A percentile compares a stretch with the other conserved stretches of the same genome.
phyloP scores from a whole-genome alignment of 805 yeast species.

The Zygosaccharomyces kombuchaensis region DNA sequence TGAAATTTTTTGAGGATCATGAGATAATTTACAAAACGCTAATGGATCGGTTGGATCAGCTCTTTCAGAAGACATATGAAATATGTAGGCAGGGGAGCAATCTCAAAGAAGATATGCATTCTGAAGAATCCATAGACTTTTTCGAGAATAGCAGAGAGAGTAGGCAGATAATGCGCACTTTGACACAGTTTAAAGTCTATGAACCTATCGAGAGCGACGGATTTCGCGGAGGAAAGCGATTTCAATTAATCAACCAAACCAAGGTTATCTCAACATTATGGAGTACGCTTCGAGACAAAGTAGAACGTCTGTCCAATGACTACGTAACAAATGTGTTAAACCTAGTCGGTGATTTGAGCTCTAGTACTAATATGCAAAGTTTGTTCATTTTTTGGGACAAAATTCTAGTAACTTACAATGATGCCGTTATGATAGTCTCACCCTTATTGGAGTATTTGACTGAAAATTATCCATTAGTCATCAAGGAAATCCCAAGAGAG shows the following conservation, averaged over 20 bases:
- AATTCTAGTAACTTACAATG: neutral
- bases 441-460: constrained; percentile 14
- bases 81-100: neutral
- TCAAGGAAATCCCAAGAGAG: constrained; percentile 7
- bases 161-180: constrained; percentile 1
- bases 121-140: neutral
- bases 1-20: neutral
- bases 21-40: neutral
- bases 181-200: constrained; percentile 10
- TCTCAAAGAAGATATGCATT: neutral
- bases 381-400: neutral
- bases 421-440: neutral
- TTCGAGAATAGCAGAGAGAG: neutral
- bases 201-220: neutral
- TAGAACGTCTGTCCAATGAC: neutral
- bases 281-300: constrained; percentile 7
- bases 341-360: neutral
- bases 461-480: constrained; percentile 10
- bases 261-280: constrained; percentile 8
- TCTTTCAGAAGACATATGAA: neutral
- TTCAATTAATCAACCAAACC: constrained; percentile 7
- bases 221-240: neutral
- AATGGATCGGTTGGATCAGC: neutral
- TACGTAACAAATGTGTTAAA: neutral
- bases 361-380: neutral